Base-by-base conservation (phyloP, 192 early-diverging fungal species). In the Phycomyces nitens region DNA sequence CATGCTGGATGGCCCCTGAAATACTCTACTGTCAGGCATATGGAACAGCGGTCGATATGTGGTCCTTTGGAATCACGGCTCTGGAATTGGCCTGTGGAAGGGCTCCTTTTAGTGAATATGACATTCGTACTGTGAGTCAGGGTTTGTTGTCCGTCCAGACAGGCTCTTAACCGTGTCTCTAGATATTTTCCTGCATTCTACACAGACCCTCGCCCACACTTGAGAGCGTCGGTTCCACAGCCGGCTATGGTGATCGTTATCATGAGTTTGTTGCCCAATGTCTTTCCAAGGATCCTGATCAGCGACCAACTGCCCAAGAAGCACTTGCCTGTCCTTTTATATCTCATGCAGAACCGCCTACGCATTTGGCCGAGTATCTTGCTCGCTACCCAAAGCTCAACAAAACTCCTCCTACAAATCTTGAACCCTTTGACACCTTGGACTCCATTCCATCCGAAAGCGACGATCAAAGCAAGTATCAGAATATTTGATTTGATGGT, bases 1-100 rank as follows among this genome's bases (percentile, higher is more conserved):
- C 85, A 0, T 87, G 83, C 40, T 83, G 82, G 82, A 75, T 80
- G 69, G 73, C 78, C 8, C 78, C 78, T 11, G 78, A 80, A 43
- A 65, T 80, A 15, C 41, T 80, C 27, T 51, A 21, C 42, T 54
- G 64, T 14, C 44, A 71, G 40, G 53, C 49, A 16, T 80, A 80
- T 50, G 77, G 75, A n/a, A 65, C 64, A 53, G 75, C 75, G 63
- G 69, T 78, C 5, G 78, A 80, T 56, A 67, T 80, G 10, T 80
- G 78, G 78, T 68, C 73, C 15, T 43, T 80, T 5, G 78, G 76
- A 7, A 78, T 80, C 15, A 72, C 70, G 2, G 65, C 69, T 6
- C 55, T 78, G 11, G 76, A 78, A 58, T 38, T 78, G 23, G 49
- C 70, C 21, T 53, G 71, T 42, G 76, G 76, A 1, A 40, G 34